Conservation (phyloP, 306 rosid genomes). For the Spatholobus suberectus region DNA sequence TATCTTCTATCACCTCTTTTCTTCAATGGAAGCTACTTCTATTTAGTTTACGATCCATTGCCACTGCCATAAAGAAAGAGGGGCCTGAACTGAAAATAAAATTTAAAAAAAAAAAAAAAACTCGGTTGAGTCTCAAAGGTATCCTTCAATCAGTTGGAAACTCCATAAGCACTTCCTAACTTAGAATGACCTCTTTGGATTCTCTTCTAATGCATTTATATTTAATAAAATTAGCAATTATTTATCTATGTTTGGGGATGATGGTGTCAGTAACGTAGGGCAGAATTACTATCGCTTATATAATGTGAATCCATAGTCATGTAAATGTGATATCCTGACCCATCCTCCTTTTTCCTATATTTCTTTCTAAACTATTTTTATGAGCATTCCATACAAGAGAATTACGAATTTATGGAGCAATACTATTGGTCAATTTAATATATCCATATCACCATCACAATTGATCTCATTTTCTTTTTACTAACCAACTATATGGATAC, state of each 20-base stretch:
- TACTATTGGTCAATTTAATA: background rate
- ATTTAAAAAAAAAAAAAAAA: background rate
- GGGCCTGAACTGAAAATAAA: background rate
- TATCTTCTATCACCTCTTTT: conserved; percentile 11
- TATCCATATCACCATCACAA: background rate
- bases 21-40: conserved; percentile 9
- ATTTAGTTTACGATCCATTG: background rate
- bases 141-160: conserved; percentile 15
- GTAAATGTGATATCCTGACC: background rate
- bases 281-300: background rate
- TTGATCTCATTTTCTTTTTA: conserved; percentile 12
- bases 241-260: conserved; percentile 6
- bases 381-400: background rate
- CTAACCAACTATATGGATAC: background rate
- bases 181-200: background rate
- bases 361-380: conserved; percentile 28
- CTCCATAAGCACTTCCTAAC: conserved; percentile 8
- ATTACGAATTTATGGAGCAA: conserved; percentile 5
- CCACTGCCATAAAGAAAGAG: background rate
- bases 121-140: background rate
- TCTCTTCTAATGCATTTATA: conserved; percentile 23
- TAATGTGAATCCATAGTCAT: conserved; percentile 17
- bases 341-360: background rate
- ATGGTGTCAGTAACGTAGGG: background rate
- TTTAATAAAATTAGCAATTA: background rate